Percentiles rank a stretch among this genome's conserved stretches.
Evolutionary conservation across 306 rosid genomes (phyloP).

Genomic region (Cucurbita ficifolia): DNA sequence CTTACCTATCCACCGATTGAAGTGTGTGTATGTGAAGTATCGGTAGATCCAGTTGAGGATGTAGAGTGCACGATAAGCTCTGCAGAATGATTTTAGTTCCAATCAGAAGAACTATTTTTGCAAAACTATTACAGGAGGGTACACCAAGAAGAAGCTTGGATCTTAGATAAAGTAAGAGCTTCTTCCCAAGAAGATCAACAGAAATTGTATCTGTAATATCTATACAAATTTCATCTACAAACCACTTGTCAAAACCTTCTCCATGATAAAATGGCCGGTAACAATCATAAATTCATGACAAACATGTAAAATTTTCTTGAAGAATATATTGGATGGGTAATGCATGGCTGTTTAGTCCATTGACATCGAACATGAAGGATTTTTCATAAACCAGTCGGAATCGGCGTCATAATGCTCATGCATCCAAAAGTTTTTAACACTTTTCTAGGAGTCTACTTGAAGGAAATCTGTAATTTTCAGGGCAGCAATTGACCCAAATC

Average conservation of each 20-base stretch:
- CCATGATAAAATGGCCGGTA: background rate
- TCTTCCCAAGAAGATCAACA: background rate
- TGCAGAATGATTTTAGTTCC: conserved; percentile 22
- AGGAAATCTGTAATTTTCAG: background rate
- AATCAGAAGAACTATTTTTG: background rate
- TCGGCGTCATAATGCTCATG: background rate
- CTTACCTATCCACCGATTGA: conserved; percentile 75
- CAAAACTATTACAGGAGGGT: background rate
- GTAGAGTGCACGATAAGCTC: conserved; percentile 91
- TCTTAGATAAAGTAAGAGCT: background rate
- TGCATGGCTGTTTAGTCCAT: background rate
- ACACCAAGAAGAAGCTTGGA: background rate
- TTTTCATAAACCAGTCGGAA: background rate
- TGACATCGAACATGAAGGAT: background rate
- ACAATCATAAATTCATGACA: background rate
- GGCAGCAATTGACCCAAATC: background rate
- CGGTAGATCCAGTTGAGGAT: conserved; percentile 98
- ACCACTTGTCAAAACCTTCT: background rate
- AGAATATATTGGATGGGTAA: background rate
- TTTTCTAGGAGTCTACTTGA: background rate
- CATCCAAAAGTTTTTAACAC: background rate
- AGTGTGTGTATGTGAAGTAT: conserved; percentile 55
- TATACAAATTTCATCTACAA: background rate
- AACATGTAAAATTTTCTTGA: background rate
- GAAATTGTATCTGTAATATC: background rate